These are phyloP conservation scores for Talaromyces sp. DNA, from an alignment of 2,329 filamentous ascomycete genomes.

Conservation along the genomic window DNA sequence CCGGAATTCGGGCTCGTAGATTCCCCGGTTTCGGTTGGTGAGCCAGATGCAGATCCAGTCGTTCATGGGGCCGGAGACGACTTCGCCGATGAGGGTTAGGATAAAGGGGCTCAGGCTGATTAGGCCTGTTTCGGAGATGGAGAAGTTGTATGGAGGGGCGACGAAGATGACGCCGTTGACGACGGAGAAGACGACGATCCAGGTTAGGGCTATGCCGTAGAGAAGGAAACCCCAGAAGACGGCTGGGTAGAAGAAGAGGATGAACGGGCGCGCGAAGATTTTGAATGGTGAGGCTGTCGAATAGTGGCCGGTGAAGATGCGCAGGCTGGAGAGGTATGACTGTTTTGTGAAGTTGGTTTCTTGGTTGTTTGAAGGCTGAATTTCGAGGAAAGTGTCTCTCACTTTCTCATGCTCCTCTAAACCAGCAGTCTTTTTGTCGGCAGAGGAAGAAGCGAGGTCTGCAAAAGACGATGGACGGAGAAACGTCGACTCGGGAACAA, in stretches of 20 bases:
- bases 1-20: slow-evolving; percentile 10
- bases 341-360: not conserved
- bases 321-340: slow-evolving; percentile 3
- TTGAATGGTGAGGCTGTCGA: not conserved
- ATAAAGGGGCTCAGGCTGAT: slow-evolving; percentile 6
- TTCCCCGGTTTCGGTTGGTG: slow-evolving; percentile 8
- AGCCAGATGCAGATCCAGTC: slow-evolving; percentile 9
- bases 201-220: slow-evolving; percentile 4
- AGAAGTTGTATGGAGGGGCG: slow-evolving; percentile 8
- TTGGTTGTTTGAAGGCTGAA: not conserved
- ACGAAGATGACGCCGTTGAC: slow-evolving; percentile 10
- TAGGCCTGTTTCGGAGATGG: slow-evolving; percentile 6
- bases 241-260: slow-evolving; percentile 8
- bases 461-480: not conserved
- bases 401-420: not conserved
- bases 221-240: slow-evolving; percentile 5
- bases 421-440: not conserved
- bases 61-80: slow-evolving; percentile 8
- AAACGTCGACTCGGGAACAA: slow-evolving; percentile 7
- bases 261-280: slow-evolving; percentile 5
- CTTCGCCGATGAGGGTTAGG: slow-evolving; percentile 7
- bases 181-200: slow-evolving; percentile 9
- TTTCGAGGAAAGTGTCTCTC: not conserved
- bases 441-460: not conserved
- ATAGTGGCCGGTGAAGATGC: slow-evolving; percentile 1